Evolutionary conservation across 768 basidiomycete species (phyloP).

Genomic region (Pulveroboletus sp.): DNA sequence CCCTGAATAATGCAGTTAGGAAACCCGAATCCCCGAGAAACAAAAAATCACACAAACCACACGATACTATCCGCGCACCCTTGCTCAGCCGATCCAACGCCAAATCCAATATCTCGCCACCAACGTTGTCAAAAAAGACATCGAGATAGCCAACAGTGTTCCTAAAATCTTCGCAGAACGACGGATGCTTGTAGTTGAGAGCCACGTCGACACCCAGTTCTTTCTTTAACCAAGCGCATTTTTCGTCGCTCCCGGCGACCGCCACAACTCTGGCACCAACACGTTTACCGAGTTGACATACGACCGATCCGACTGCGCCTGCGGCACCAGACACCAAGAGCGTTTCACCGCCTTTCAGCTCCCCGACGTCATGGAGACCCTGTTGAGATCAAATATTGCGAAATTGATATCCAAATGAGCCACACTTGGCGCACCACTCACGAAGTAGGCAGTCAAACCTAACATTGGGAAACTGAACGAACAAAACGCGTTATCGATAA

Average conservation of each 20-base stretch:
- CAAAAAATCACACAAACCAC: conserved; percentile 53
- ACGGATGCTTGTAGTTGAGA: conserved; percentile 82
- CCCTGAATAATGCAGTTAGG: conserved; percentile 39
- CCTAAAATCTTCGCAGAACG: conserved; percentile 73
- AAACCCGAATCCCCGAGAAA: not conserved
- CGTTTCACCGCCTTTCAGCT: conserved; percentile 80
- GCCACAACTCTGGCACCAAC: conserved; percentile 81
- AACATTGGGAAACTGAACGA: conserved; percentile 1
- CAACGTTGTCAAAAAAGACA: conserved; percentile 83
- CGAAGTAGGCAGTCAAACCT: conserved; percentile 91
- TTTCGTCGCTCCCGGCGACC: conserved; percentile 82
- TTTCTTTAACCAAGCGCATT: conserved; percentile 80
- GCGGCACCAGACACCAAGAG: conserved; percentile 89
- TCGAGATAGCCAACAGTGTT: conserved; percentile 68
- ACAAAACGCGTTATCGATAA: not conserved
- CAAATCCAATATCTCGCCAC: conserved; percentile 79
- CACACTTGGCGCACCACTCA: conserved; percentile 32
- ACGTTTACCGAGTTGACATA: conserved; percentile 80
- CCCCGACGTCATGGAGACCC: conserved; percentile 80
- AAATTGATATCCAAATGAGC: conserved; percentile 2
- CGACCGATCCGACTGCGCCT: conserved; percentile 82
- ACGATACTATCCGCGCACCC: conserved; percentile 76
- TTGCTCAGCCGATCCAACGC: conserved; percentile 71
- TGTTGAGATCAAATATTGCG: conserved; percentile 32
- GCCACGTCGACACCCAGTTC: conserved; percentile 82